These are phyloP conservation scores for Emergomyces orientalis DNA, from an alignment of 2,329 filamentous ascomycete genomes.

Conservation along the genomic window DNA sequence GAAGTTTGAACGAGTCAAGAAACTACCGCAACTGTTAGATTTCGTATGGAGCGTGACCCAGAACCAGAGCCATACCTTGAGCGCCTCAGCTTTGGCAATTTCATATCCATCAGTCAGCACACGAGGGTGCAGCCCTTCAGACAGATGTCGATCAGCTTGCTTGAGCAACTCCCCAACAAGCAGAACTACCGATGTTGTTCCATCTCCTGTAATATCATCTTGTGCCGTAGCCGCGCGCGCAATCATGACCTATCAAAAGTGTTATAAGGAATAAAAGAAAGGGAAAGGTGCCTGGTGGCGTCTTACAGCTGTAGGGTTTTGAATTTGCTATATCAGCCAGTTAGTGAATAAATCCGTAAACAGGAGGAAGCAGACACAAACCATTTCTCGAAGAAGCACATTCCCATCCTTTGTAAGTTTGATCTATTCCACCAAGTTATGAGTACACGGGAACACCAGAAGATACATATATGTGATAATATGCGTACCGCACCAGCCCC, in stretches of 20 bases:
- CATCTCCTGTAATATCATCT: conserved; percentile 96
- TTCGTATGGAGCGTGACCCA: conserved; percentile 1
- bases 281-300: not conserved
- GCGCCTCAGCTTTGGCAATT: conserved; percentile 82
- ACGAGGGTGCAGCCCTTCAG: conserved; percentile 90
- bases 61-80: conserved; percentile 54
- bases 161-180: conserved; percentile 94
- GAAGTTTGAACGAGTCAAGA: conserved; percentile 85
- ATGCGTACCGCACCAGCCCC: conserved; percentile 49
- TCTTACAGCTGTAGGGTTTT: conserved; percentile 87
- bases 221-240: conserved; percentile 84
- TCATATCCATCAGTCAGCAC: conserved; percentile 98
- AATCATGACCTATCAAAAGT: conserved; percentile 51
- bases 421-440: conserved; percentile 50
- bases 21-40: conserved; percentile 48
- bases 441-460: conserved; percentile 20
- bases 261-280: conserved; percentile 12
- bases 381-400: conserved; percentile 62
- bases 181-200: conserved; percentile 91
- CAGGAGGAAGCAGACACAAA: conserved; percentile 25
- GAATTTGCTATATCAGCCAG: conserved; percentile 59
- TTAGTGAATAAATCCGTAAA: conserved; percentile 23
- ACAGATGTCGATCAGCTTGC: conserved; percentile 92
- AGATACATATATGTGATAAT: conserved; percentile 1
- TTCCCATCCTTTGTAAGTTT: conserved; percentile 99